phyloP scores from a whole-genome alignment of 192 early-diverging fungal species.

The Coemansia sp. region DNA sequence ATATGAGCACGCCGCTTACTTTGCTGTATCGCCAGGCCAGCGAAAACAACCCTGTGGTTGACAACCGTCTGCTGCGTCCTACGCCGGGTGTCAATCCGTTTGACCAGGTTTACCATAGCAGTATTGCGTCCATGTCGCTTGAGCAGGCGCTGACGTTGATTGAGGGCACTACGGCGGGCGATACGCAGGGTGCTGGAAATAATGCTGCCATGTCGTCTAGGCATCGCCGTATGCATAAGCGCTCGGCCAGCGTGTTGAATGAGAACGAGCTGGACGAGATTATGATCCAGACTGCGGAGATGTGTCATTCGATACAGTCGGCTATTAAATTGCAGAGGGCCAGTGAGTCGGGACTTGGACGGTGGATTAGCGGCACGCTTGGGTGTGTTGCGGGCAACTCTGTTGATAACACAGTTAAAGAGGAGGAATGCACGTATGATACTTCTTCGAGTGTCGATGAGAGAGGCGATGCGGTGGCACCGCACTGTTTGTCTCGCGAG shows the following conservation, averaged over 20 bases:
- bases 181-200: neutral
- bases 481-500: neutral
- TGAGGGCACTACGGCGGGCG: slow-evolving; percentile 24
- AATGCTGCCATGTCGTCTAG: neutral
- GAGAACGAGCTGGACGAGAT: slow-evolving; percentile 50
- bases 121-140: slow-evolving; percentile 37
- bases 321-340: slow-evolving; percentile 39
- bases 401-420: neutral
- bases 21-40: slow-evolving; percentile 9
- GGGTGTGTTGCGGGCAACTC: neutral
- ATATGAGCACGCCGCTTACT: slow-evolving; percentile 3
- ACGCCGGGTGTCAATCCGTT: slow-evolving; percentile 26
- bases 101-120: slow-evolving; percentile 33
- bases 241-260: slow-evolving; percentile 39
- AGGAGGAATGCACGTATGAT: neutral
- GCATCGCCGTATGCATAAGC: slow-evolving; percentile 43
- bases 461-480: neutral
- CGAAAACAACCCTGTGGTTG: slow-evolving; percentile 7
- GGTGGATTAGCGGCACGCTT: slow-evolving; percentile 35
- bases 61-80: slow-evolving; percentile 7
- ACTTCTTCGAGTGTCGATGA: neutral
- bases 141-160: slow-evolving; percentile 46
- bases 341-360: slow-evolving; percentile 36
- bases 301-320: slow-evolving; percentile 52
- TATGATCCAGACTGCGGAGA: slow-evolving; percentile 51